Conservation (phyloP, 129 eudicot genomes). For the Scalesia atractyloides region DNA sequence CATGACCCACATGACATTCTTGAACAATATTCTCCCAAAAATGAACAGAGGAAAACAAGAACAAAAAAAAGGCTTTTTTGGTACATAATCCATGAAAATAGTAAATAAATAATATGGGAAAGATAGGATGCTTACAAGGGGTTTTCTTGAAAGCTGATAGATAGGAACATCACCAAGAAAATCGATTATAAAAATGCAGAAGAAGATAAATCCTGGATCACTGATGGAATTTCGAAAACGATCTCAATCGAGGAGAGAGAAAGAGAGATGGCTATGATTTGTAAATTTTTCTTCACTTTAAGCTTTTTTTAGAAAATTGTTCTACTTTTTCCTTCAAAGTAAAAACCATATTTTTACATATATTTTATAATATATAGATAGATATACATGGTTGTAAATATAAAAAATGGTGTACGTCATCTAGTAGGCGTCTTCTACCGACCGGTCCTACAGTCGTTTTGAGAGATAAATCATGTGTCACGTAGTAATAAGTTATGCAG, state of each 20-base stretch:
- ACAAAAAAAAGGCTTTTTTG: constrained; percentile 5
- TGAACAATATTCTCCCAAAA: constrained; percentile 32
- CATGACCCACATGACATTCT: constrained; percentile 46
- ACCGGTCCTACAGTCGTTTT: no score
- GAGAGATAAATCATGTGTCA: no score
- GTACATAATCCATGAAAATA: constrained; percentile 8
- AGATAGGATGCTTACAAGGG: constrained; percentile 24
- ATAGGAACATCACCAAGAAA: background rate
- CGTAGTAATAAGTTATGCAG: no score
- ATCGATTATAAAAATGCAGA: constrained; percentile 19
- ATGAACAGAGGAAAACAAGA: constrained; percentile 24
- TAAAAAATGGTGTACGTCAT: no score
- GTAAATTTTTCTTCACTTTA: background rate
- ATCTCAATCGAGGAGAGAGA: constrained; percentile 28
- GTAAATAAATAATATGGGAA: background rate
- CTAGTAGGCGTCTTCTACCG: no score
- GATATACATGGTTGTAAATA: no score
- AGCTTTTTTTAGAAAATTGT: no score
- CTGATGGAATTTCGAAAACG: constrained; percentile 39
- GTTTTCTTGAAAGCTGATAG: constrained; percentile 8
- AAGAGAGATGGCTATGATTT: background rate
- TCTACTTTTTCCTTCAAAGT: no score
- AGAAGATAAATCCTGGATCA: constrained; percentile 30
- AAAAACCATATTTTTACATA: no score
- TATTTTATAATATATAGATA: no score